Conservation (phyloP, 306 rosid species). For the Trifolium subterraneum region DNA sequence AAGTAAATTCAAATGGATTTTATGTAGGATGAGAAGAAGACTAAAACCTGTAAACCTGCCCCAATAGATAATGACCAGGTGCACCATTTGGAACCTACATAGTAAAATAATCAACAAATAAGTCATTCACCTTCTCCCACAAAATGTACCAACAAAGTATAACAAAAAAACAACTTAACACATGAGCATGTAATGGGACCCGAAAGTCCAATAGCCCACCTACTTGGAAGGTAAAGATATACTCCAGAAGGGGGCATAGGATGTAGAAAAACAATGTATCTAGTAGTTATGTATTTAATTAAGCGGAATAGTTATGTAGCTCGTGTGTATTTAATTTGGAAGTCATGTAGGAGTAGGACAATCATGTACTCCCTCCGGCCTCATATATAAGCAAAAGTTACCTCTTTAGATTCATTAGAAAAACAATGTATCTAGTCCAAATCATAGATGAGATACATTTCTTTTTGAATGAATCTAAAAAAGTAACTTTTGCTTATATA, state of each 20-base stretch:
- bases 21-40: constrained; percentile 1
- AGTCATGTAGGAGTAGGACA: neutral
- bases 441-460: no score
- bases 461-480: no score
- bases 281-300: neutral
- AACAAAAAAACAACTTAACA: constrained; percentile 27
- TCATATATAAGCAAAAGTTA: no score
- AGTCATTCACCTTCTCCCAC: constrained; percentile 42
- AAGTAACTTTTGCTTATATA: no score
- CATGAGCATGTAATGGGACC: constrained; percentile 6
- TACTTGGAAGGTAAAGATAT: constrained; percentile 11
- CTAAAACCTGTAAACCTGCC: constrained; percentile 87
- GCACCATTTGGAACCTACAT: constrained; percentile 95
- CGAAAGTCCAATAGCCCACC: neutral
- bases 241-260: constrained; percentile 8
- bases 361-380: no score
- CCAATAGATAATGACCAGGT: constrained; percentile 95
- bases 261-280: no score
- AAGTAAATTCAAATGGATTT: constrained; percentile 10
- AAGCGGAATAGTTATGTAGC: neutral
- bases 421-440: no score
- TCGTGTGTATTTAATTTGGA: neutral
- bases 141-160: constrained; percentile 28
- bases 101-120: constrained; percentile 37
- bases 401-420: no score